Conservation (phyloP, 805 yeast species). For the Hanseniaspora valbyensis region DNA sequence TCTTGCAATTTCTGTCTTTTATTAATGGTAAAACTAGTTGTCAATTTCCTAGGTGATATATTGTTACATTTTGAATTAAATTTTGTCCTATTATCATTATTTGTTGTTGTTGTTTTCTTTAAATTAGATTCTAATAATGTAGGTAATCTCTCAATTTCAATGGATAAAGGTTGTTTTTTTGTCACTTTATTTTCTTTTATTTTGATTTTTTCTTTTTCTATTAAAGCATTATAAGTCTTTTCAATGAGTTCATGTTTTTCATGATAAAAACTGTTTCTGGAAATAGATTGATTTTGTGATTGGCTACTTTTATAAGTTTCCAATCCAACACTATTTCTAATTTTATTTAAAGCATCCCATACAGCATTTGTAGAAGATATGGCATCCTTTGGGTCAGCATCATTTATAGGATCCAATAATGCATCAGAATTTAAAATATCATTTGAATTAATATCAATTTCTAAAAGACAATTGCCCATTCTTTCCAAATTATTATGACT, state of each 20-base stretch:
- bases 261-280: constrained; percentile 21
- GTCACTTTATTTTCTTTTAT: no score
- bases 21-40: background rate
- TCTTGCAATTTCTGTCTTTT: constrained; percentile 5
- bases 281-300: constrained; percentile 16
- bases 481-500: constrained; percentile 32
- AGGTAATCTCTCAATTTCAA: background rate
- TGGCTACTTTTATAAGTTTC: constrained; percentile 16
- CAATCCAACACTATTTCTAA: constrained; percentile 13
- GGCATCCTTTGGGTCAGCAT: constrained; percentile 20
- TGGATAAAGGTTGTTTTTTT: background rate
- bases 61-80: background rate
- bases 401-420: constrained; percentile 24
- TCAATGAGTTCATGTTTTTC: constrained; percentile 23
- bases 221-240: constrained; percentile 28
- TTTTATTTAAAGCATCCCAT: constrained; percentile 24
- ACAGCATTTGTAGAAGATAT: constrained; percentile 44
- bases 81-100: background rate
- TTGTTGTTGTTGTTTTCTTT: constrained; percentile 8
- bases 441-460: constrained; percentile 57
- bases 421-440: constrained; percentile 45
- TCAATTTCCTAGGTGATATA: background rate
- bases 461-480: constrained; percentile 53
- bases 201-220: constrained; percentile 21
- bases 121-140: constrained; percentile 16